These are phyloP conservation scores for Pyrenopolyporus hunteri DNA, from an alignment of 495 filamentous ascomycete genomes.

Conservation along the genomic window DNA sequence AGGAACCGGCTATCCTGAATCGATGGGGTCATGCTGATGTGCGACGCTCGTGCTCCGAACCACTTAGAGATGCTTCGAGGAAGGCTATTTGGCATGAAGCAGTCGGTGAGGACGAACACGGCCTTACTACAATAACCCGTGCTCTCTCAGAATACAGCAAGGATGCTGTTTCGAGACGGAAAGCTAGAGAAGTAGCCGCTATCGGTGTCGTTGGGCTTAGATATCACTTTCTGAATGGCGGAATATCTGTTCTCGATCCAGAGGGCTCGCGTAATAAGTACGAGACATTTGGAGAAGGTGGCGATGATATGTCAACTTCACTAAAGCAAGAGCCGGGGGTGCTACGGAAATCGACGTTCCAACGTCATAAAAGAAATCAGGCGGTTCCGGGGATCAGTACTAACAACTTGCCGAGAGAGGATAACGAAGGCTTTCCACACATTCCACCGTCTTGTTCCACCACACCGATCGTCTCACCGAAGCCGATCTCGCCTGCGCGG, in stretches of 20 bases:
- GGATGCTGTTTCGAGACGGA: neutral
- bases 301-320: neutral
- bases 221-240: neutral
- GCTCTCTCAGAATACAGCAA: slow-evolving; percentile 4
- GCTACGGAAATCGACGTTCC: slow-evolving; percentile 16
- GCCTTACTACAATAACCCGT: slow-evolving; percentile 11
- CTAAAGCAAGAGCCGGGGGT: neutral
- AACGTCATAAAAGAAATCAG: slow-evolving; percentile 37
- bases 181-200: neutral
- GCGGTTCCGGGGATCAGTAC: slow-evolving; percentile 40
- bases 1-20: neutral
- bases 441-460: slow-evolving; percentile 39
- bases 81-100: neutral
- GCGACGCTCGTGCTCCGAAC: slow-evolving; percentile 30
- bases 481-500: slow-evolving; percentile 54
- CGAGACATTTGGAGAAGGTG: neutral
- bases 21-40: neutral
- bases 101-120: neutral
- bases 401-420: slow-evolving; percentile 33
- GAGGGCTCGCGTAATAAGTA: neutral
- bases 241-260: neutral
- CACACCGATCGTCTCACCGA: slow-evolving; percentile 48
- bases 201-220: neutral
- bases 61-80: neutral
- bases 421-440: slow-evolving; percentile 38